Evolutionary conservation across 352 stramenopile species (phyloP).

Genomic region (Phytophthora idaei): DNA sequence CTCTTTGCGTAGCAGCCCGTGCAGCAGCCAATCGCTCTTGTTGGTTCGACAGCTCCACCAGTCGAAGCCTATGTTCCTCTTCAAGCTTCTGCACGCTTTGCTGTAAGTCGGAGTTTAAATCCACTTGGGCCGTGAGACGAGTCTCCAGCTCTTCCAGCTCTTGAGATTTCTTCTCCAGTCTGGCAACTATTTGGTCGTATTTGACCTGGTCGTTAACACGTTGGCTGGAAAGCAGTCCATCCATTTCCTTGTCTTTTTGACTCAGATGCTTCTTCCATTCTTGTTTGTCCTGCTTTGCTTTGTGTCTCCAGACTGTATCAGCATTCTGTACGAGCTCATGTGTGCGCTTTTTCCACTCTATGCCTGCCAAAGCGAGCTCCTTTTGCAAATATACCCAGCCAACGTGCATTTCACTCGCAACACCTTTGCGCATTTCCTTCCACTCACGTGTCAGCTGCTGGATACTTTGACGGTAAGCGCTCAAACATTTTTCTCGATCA

Average conservation of each 20-base stretch:
- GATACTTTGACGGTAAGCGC: conserved; percentile 37
- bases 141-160: conserved; percentile 43
- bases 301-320: conserved; percentile 28
- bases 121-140: conserved; percentile 29
- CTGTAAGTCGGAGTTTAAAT: conserved; percentile 37
- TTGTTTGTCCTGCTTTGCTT: conserved; percentile 45
- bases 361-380: conserved; percentile 28
- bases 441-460: conserved; percentile 36
- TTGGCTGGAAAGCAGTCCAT: conserved; percentile 42
- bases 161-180: conserved; percentile 46
- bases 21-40: conserved; percentile 47
- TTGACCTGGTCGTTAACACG: conserved; percentile 65
- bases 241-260: conserved; percentile 62
- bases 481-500: conserved; percentile 36
- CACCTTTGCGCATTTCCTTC: conserved; percentile 36
- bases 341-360: conserved; percentile 34
- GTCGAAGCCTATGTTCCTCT: conserved; percentile 34
- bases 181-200: conserved; percentile 50
- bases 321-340: conserved; percentile 28
- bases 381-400: conserved; percentile 39
- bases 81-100: conserved; percentile 45
- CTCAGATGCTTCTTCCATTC: conserved; percentile 50
- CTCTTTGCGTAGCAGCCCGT: conserved; percentile 34
- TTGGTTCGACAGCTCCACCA: conserved; percentile 46
- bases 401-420: conserved; percentile 42